Percentiles rank a stretch among this genome's conserved stretches.
Conservation (phyloP, 73 alveolate species). For the Blepharisma japonicum region DNA sequence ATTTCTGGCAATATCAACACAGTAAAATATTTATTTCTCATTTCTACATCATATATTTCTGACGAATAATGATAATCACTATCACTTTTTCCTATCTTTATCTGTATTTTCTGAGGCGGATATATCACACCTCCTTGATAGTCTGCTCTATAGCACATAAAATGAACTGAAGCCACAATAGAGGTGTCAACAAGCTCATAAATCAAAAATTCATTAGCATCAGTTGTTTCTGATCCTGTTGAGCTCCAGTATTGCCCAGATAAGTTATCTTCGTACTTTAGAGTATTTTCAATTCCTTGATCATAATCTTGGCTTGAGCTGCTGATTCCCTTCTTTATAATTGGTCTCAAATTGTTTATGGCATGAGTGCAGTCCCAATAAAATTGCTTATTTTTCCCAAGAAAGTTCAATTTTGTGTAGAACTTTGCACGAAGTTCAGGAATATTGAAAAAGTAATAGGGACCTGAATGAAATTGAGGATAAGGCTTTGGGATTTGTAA, state of each 20-base stretch:
- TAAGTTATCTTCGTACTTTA: not conserved
- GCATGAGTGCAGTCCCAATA: too few relatives aligned
- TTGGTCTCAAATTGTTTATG: too few relatives aligned
- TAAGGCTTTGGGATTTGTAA: too few relatives aligned
- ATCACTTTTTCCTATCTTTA: not conserved
- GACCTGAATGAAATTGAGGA: too few relatives aligned
- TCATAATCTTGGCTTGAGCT: not conserved
- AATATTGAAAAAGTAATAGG: too few relatives aligned
- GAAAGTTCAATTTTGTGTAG: too few relatives aligned
- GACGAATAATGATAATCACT: not conserved
- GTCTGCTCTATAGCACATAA: not conserved
- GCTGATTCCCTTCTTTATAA: too few relatives aligned
- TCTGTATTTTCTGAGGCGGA: not conserved
- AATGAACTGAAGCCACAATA: not conserved
- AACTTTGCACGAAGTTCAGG: too few relatives aligned
- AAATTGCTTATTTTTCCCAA: too few relatives aligned
- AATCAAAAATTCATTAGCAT: not conserved
- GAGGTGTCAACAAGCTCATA: not conserved
- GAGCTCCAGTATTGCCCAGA: not conserved
- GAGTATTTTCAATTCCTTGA: not conserved
- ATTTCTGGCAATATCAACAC: not conserved
- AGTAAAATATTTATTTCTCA: not conserved
- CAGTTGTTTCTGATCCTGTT: not conserved
- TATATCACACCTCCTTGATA: slow-evolving; percentile 14
- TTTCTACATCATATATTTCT: not conserved